Percentiles rank a stretch among this genome's conserved stretches.
phyloP scores from a whole-genome alignment of 169 alveolate genomes.

The Nephromyces sp. region DNA sequence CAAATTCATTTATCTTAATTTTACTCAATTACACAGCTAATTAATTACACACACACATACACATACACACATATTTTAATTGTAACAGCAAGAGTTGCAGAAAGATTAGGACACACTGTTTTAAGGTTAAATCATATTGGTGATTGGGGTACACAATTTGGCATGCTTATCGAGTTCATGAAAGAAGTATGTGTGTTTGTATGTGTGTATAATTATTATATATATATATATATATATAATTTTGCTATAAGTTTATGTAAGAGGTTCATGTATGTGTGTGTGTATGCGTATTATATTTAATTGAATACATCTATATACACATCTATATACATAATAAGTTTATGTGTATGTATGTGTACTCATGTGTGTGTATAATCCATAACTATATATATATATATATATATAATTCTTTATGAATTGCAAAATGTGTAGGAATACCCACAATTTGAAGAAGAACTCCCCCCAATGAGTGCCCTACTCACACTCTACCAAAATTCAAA shows the following conservation, averaged over 20 bases:
- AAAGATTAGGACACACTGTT: conserved; percentile 62
- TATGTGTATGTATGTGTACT: not conserved
- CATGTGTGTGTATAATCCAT: not conserved
- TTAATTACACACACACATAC: too few species aligned
- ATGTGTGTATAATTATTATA: too few species aligned
- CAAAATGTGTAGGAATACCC: conserved; percentile 60
- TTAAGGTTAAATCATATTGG: conserved; percentile 89
- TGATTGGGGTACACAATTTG: conserved; percentile 99
- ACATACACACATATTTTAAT: too few species aligned
- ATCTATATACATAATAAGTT: not conserved
- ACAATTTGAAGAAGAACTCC: conserved; percentile 73
- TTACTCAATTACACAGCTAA: too few species aligned
- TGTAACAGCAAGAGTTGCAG: conserved; percentile 24
- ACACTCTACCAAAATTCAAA: conserved; percentile 89
- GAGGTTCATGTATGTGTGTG: not conserved
- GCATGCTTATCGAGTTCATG: conserved; percentile 49
- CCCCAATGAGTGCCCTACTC: conserved; percentile 85
- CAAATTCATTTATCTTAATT: too few species aligned
- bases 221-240: too few species aligned
- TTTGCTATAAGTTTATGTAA: not conserved
- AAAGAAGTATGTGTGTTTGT: not conserved
- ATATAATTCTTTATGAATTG: not conserved
- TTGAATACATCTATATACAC: not conserved
- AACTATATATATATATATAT: not conserved
- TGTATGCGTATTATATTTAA: not conserved